These are phyloP conservation scores for Dioscorea dumetorum DNA, from an alignment of 106 monocot genomes.

Conservation along the genomic window DNA sequence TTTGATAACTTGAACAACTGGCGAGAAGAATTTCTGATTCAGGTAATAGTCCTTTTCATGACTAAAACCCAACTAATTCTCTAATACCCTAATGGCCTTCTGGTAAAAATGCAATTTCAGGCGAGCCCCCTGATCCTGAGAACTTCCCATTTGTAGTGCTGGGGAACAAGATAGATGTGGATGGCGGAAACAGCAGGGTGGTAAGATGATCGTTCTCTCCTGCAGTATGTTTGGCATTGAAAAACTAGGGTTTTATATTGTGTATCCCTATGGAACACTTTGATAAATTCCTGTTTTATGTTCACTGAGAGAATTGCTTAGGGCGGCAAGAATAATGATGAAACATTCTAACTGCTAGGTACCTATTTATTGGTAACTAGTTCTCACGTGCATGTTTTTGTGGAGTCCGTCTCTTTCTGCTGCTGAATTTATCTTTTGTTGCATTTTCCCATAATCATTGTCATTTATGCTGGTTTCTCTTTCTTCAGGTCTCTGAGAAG, in stretches of 20 bases:
- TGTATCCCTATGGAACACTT: too few species aligned
- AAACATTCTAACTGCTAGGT: too few species aligned
- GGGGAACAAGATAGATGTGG: slow-evolving; percentile 67
- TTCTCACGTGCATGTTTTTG: neutral
- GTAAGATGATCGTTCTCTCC: slow-evolving; percentile 18
- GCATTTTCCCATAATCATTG: neutral
- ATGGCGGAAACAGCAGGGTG: slow-evolving; percentile 66
- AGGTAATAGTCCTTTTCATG: slow-evolving; percentile 17
- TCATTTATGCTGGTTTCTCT: neutral
- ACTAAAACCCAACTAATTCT: too few species aligned
- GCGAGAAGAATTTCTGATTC: slow-evolving; percentile 75
- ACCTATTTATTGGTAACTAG: too few species aligned
- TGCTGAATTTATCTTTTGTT: neutral
- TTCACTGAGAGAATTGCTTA: too few species aligned
- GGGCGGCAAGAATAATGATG: too few species aligned
- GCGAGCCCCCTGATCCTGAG: slow-evolving; percentile 66
- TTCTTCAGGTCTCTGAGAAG: slow-evolving; percentile 54
- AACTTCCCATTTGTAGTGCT: slow-evolving; percentile 64
- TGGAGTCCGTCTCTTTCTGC: neutral
- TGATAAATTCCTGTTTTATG: too few species aligned
- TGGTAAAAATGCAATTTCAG: slow-evolving; percentile 13
- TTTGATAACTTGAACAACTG: slow-evolving; percentile 78
- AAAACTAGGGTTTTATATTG: too few species aligned
- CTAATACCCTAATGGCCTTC: too few species aligned
- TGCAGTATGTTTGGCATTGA: neutral